These are phyloP conservation scores for Calonectria hawksworthii DNA, from an alignment of 2,329 filamentous ascomycete species.

Conservation along the genomic window DNA sequence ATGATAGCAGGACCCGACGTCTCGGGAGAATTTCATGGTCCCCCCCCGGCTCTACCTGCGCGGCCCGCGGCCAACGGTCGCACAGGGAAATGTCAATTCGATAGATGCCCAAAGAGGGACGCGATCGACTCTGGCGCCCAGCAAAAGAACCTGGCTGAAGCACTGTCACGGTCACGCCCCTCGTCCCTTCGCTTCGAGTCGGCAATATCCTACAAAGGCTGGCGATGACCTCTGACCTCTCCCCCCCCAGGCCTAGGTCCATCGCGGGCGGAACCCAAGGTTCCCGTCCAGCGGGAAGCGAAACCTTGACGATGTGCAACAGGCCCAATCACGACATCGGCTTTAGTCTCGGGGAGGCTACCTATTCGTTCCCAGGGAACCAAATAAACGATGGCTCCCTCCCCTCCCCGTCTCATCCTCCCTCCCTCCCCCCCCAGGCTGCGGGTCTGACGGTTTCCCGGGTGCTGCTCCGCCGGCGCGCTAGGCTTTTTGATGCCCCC, in stretches of 20 bases:
- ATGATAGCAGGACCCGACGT: constrained; percentile 12
- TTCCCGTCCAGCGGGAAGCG: constrained; percentile 15
- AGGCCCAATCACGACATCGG: constrained; percentile 36
- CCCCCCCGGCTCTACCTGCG: background rate
- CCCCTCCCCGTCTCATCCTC: background rate
- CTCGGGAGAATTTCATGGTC: constrained; percentile 13
- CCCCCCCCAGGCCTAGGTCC: background rate
- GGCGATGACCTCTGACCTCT: too few species aligned
- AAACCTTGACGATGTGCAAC: constrained; percentile 22
- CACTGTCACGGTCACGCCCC: constrained; percentile 1
- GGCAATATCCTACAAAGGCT: background rate
- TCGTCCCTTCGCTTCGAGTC: background rate
- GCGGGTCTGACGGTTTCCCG: constrained; percentile 30
- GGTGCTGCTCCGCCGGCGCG: constrained; percentile 31
- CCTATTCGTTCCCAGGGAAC: constrained; percentile 36
- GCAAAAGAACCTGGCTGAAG: background rate
- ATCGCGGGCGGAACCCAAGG: constrained; percentile 19
- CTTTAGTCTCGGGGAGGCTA: constrained; percentile 27
- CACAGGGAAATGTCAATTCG: constrained; percentile 12
- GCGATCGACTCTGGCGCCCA: constrained; percentile 17
- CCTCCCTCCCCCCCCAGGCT: background rate
- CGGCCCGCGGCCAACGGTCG: constrained; percentile 16
- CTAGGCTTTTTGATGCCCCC: constrained; percentile 12
- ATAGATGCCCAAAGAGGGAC: background rate
- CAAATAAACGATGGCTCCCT: constrained; percentile 7